Evolutionary conservation across 345 rosid species (phyloP).

Genomic region (Melastoma malabathricum): DNA sequence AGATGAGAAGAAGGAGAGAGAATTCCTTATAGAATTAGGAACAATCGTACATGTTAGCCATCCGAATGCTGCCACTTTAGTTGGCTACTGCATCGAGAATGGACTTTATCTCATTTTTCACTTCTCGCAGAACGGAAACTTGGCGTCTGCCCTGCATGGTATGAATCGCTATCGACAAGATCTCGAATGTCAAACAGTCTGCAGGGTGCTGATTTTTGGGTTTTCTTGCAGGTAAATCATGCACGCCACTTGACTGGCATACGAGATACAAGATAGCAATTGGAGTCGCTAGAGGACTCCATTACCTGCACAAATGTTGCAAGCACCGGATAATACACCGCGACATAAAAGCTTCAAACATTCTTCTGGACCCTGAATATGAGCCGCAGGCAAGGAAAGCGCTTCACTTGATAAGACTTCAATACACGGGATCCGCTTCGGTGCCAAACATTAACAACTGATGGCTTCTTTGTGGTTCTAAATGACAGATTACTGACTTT

Average conservation of each 20-base stretch:
- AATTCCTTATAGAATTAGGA: constrained; percentile 76
- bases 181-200: neutral
- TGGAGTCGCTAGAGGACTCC: constrained; percentile 77
- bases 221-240: constrained; percentile 20
- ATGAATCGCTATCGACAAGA: constrained; percentile 7
- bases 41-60: constrained; percentile 69
- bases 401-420: too few species aligned
- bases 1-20: constrained; percentile 69
- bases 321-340: constrained; percentile 85
- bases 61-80: constrained; percentile 63
- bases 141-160: constrained; percentile 75
- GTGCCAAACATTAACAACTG: too few species aligned
- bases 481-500: constrained; percentile 68
- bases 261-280: constrained; percentile 56
- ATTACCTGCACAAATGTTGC: constrained; percentile 83
- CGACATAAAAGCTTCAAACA: constrained; percentile 85
- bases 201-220: neutral
- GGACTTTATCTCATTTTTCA: constrained; percentile 74
- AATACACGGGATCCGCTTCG: too few species aligned
- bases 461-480: neutral
- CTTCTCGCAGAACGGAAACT: constrained; percentile 68
- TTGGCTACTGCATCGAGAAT: constrained; percentile 80
- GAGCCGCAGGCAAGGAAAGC: constrained; percentile 57
- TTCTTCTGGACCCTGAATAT: constrained; percentile 75
- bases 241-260: constrained; percentile 47